phyloP scores from a whole-genome alignment of 352 stramenopile species.

The Globisporangium spinosum region DNA sequence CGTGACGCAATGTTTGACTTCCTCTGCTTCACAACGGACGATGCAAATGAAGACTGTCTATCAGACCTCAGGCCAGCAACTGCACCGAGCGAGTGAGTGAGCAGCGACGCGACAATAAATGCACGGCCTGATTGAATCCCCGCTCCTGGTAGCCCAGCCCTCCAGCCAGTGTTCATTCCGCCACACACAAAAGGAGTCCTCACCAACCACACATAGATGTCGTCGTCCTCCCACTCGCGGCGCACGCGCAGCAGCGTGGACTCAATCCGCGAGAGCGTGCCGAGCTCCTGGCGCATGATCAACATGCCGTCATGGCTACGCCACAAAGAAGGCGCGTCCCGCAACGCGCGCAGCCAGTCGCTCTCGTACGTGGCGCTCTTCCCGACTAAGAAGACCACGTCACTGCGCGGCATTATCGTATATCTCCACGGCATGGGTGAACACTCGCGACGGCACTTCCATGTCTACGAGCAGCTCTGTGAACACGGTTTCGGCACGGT shows the following conservation, averaged over 20 bases:
- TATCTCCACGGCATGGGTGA: constrained; percentile 19
- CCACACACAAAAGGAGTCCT: background rate
- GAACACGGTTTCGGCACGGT: constrained; percentile 12
- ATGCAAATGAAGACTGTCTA: too few species aligned
- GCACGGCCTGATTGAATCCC: too few species aligned
- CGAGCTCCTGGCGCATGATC: constrained; percentile 2
- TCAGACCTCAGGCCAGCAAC: too few species aligned
- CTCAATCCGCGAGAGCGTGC: constrained; percentile 8
- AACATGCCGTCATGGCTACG: constrained; percentile 8
- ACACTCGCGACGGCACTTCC: constrained; percentile 14
- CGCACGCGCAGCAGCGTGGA: background rate
- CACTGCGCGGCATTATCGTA: constrained; percentile 24
- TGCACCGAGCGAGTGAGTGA: too few species aligned
- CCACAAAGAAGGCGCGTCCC: constrained; percentile 12
- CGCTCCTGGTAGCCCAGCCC: background rate
- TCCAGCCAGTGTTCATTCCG: background rate
- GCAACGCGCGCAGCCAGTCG: constrained; percentile 6
- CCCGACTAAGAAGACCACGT: background rate
- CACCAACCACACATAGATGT: background rate
- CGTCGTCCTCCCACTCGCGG: background rate
- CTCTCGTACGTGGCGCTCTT: constrained; percentile 22
- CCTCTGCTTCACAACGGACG: too few species aligned
- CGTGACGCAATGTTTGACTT: too few species aligned
- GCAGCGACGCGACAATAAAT: too few species aligned
- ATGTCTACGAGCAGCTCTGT: constrained; percentile 18